These are phyloP conservation scores for Backusella sp. DNA, from an alignment of 192 early-diverging fungal genomes.

Conservation along the genomic window DNA sequence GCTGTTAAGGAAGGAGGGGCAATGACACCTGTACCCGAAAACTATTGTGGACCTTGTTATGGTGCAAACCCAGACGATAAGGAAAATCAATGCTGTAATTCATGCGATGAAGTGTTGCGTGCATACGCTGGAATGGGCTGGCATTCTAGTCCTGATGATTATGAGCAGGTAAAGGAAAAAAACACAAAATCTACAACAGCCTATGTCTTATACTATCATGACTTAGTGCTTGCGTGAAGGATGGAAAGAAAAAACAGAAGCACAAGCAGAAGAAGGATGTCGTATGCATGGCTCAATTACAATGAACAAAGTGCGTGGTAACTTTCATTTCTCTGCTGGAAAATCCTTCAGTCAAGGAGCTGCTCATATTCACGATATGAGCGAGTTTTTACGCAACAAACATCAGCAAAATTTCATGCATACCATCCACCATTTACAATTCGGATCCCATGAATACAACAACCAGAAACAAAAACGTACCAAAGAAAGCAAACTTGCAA, in stretches of 20 bases:
- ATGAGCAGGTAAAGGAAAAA: conserved; percentile 62
- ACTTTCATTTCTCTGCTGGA: conserved; percentile 91
- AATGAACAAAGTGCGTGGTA: conserved; percentile 91
- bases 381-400: conserved; percentile 19
- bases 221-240: conserved; percentile 77
- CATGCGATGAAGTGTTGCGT: conserved; percentile 83
- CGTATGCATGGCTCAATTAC: conserved; percentile 72
- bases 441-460: conserved; percentile 51
- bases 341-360: conserved; percentile 62
- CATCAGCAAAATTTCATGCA: conserved; percentile 80
- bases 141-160: conserved; percentile 72
- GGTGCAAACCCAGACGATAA: conserved; percentile 56
- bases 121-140: conserved; percentile 81
- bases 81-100: conserved; percentile 76
- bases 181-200: neutral
- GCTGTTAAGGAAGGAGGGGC: conserved; percentile 20
- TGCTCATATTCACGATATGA: conserved; percentile 27
- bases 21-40: neutral
- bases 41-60: conserved; percentile 89
- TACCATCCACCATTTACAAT: conserved; percentile 74
- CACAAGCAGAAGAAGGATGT: conserved; percentile 86
- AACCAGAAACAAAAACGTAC: conserved; percentile 20
- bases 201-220: neutral
- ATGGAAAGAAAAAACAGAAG: conserved; percentile 65
- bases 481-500: conserved; percentile 26